Evolutionary conservation across 2,329 filamentous ascomycete genomes (phyloP).

Genomic region (Colletotrichum aenigma): DNA sequence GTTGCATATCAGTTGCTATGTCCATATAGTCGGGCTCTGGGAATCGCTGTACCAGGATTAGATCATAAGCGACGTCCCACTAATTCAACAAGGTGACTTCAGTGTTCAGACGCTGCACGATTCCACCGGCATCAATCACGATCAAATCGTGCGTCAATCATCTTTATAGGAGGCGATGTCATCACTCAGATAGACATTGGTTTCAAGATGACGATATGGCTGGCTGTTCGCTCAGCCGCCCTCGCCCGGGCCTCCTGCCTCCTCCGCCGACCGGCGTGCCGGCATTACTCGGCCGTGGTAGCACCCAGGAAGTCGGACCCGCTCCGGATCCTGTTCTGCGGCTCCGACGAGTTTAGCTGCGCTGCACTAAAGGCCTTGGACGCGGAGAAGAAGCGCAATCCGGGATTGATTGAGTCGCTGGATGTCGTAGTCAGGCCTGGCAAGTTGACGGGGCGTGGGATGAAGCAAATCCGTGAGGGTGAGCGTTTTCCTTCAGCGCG

Average conservation of each 20-base stretch:
- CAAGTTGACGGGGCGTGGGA: conserved; percentile 77
- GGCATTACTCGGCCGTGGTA: not conserved
- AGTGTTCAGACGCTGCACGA: not conserved
- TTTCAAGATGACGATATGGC: not conserved
- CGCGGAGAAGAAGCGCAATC: conserved; percentile 57
- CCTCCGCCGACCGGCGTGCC: not conserved
- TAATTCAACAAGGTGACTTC: not conserved
- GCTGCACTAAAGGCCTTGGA: conserved; percentile 74
- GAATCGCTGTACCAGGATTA: too few relatives aligned
- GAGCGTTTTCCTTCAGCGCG: conserved; percentile 21
- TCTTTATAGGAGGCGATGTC: not conserved
- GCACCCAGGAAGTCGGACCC: conserved; percentile 51
- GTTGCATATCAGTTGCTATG: too few relatives aligned
- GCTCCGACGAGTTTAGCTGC: conserved; percentile 90
- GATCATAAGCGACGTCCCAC: not conserved
- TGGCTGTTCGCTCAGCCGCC: not conserved
- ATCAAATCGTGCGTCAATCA: not conserved
- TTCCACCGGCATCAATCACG: not conserved
- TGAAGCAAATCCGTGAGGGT: conserved; percentile 73
- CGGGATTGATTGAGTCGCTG: conserved; percentile 70
- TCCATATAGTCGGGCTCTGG: too few relatives aligned
- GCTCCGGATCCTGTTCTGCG: conserved; percentile 89
- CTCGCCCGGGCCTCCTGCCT: not conserved
- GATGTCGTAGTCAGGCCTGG: conserved; percentile 84
- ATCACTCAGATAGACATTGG: accelerated